Evolutionary conservation across 2,329 filamentous ascomycete species (phyloP).

Genomic region (Ceratocystis diversiconidia): DNA sequence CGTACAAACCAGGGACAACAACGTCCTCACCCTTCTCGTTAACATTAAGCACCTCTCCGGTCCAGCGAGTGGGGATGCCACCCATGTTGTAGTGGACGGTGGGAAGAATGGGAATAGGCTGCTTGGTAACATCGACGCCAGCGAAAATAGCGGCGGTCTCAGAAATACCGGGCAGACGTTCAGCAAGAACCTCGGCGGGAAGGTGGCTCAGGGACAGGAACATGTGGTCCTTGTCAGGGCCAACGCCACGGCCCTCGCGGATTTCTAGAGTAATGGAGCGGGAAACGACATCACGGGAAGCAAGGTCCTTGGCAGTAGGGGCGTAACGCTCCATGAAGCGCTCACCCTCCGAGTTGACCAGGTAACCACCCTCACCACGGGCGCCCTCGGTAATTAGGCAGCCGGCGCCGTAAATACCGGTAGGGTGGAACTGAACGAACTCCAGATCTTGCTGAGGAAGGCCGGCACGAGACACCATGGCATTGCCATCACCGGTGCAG

Average conservation of each 20-base stretch:
- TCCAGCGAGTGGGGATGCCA: conserved; percentile 95
- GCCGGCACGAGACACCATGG: conserved; percentile 95
- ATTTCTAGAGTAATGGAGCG: conserved; percentile 98
- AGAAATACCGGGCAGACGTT: conserved; percentile 95
- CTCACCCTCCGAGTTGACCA: conserved; percentile 95
- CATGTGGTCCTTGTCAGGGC: conserved; percentile 95
- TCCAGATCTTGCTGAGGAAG: conserved; percentile 98
- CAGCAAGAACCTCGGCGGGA: conserved; percentile 78
- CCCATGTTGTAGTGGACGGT: conserved; percentile 99
- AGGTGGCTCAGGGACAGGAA: conserved; percentile 95
- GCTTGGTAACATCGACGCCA: conserved; percentile 91
- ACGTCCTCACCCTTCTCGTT: conserved; percentile 79
- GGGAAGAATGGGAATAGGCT: conserved; percentile 89
- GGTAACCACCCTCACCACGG: conserved; percentile 94
- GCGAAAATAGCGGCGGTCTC: conserved; percentile 96
- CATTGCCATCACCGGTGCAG: conserved; percentile 97
- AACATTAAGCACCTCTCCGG: conserved; percentile 83
- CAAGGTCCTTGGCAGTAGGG: conserved; percentile 94
- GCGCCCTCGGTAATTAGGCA: conserved; percentile 97
- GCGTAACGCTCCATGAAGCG: conserved; percentile 99
- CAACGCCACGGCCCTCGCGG: conserved; percentile 90
- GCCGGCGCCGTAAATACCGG: conserved; percentile 95
- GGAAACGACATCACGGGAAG: conserved; percentile 88
- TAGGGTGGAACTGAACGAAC: conserved; percentile 98
- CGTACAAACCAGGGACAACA: conserved; percentile 87